A percentile compares a stretch with the other conserved stretches of the same genome.
Evolutionary conservation across 2,329 filamentous ascomycete genomes (phyloP).

Genomic region (Fusarium euwallaceae): DNA sequence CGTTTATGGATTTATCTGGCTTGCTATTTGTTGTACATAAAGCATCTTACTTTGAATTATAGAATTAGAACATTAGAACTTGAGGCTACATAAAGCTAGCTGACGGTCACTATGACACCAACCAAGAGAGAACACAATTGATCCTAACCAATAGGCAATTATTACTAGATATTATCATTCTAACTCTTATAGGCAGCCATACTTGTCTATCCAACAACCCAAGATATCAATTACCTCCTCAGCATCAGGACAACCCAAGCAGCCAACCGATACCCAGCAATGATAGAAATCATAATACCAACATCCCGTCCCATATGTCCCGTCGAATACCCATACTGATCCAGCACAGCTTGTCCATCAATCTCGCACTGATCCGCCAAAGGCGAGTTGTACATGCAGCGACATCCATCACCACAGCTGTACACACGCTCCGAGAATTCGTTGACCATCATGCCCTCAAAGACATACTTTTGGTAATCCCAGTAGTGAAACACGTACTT

Average conservation of each 20-base stretch:
- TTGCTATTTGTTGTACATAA: background rate
- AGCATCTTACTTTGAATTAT: background rate
- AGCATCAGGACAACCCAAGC: conserved; percentile 72
- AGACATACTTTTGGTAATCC: conserved; percentile 89
- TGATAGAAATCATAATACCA: conserved; percentile 83
- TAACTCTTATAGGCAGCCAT: background rate
- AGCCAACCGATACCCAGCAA: conserved; percentile 68
- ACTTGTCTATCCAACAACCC: background rate
- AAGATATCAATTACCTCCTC: conserved; percentile 28
- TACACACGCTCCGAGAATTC: conserved; percentile 79
- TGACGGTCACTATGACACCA: background rate
- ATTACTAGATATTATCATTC: background rate
- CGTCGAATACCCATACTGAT: conserved; percentile 76
- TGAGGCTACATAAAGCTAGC: accelerated
- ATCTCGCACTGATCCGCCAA: conserved; percentile 72
- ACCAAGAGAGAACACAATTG: background rate
- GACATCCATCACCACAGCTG: conserved; percentile 60
- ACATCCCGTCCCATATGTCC: conserved; percentile 81
- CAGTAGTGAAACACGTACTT: conserved; percentile 90
- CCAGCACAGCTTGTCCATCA: conserved; percentile 76
- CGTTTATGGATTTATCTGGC: background rate
- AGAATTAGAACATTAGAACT: background rate
- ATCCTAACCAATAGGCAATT: background rate
- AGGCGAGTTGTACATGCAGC: conserved; percentile 79
- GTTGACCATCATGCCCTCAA: conserved; percentile 94